Conservation (phyloP, 768 basidiomycete genomes). For the Rhodotorula graminis region DNA sequence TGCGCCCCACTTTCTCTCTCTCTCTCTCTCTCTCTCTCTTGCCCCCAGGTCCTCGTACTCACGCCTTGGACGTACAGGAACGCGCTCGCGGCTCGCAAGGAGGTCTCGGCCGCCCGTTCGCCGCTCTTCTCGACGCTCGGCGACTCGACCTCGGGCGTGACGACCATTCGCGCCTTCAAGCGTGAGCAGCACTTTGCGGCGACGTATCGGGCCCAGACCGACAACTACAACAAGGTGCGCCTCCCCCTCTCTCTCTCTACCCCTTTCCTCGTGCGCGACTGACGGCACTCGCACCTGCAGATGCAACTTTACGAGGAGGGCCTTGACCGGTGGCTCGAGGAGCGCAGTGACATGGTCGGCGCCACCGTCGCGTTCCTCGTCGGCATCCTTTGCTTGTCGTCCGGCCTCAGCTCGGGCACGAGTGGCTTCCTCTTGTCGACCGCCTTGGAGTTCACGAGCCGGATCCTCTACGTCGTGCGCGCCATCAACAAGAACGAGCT, state of each 20-base stretch:
- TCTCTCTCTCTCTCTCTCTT: not conserved
- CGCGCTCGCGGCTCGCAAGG: conserved; percentile 33
- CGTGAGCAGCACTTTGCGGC: conserved; percentile 47
- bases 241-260: not conserved
- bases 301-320: conserved; percentile 29
- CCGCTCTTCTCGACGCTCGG: conserved; percentile 50
- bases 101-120: conserved; percentile 38
- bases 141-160: conserved; percentile 48
- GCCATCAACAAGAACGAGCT: conserved; percentile 46
- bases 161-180: conserved; percentile 49
- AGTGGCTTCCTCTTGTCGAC: conserved; percentile 33
- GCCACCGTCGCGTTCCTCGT: conserved; percentile 39
- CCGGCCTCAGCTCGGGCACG: conserved; percentile 14
- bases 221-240: conserved; percentile 46
- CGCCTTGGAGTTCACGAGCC: conserved; percentile 47
- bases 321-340: conserved; percentile 33
- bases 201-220: conserved; percentile 46
- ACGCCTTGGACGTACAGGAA: conserved; percentile 44
- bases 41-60: conserved; percentile 43
- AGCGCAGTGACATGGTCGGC: conserved; percentile 25
- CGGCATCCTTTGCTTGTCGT: conserved; percentile 24
- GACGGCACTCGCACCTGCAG: not conserved
- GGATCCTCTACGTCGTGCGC: conserved; percentile 50
- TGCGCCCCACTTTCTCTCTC: too few relatives aligned
- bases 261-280: not conserved